Percentiles rank a stretch among this genome's conserved stretches.
These are phyloP conservation scores for Vitis amurensis DNA, from an alignment of 164 flowering plant species.

Conservation along the genomic window DNA sequence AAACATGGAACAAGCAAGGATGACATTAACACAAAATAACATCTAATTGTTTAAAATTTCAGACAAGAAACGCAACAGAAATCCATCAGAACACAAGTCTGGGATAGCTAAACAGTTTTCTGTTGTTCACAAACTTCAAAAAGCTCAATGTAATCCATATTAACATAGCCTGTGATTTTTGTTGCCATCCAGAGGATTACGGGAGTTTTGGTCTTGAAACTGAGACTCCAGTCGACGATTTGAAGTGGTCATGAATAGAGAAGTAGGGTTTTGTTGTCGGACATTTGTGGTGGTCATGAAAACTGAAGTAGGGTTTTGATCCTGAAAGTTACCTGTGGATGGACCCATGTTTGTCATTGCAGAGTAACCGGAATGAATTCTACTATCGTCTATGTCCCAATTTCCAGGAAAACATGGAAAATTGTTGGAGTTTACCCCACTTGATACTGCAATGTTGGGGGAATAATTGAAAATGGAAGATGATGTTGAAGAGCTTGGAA, in stretches of 20 bases:
- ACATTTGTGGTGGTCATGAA: not conserved
- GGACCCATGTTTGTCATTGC: conserved; percentile 5
- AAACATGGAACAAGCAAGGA: no score
- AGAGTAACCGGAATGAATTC: not conserved
- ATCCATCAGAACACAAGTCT: no score
- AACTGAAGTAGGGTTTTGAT: conserved; percentile 9
- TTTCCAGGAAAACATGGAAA: conserved; percentile 5
- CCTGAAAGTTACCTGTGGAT: conserved; percentile 12
- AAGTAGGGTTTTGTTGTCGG: conserved; percentile 1
- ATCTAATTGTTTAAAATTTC: no score
- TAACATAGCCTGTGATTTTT: not conserved
- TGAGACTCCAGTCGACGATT: conserved; percentile 7
- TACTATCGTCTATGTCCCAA: conserved; percentile 1
- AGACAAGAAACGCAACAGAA: no score
- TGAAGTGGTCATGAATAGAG: not conserved
- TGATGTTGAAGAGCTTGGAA: not conserved
- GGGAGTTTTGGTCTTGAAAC: not conserved
- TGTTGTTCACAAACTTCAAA: not conserved
- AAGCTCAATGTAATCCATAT: not conserved
- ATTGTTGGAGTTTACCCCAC: conserved; percentile 8
- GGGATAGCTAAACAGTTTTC: no score
- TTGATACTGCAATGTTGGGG: not conserved
- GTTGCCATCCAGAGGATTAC: not conserved
- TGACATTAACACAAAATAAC: no score
- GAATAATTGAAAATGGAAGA: conserved; percentile 4